A percentile compares a stretch with the other conserved stretches of the same genome.
phyloP scores from a whole-genome alignment of 2,329 filamentous ascomycete species.

The Sphaerulina musiva region DNA sequence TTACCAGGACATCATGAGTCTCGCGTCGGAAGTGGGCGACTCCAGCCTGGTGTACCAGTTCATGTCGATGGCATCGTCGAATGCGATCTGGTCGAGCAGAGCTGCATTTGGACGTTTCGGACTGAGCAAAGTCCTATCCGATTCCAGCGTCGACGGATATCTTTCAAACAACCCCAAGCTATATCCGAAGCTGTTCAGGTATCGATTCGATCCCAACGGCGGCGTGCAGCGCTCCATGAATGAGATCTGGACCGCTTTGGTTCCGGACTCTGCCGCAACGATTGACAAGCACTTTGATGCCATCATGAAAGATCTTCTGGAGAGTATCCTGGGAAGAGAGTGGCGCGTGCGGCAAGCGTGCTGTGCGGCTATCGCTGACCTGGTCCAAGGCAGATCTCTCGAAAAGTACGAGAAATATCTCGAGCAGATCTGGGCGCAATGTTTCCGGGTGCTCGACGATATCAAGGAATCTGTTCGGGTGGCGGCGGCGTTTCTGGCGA shows the following conservation, averaged over 20 bases:
- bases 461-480: conserved; percentile 85
- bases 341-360: conserved; percentile 92
- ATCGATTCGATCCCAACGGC: conserved; percentile 87
- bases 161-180: conserved; percentile 81
- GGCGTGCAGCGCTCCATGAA: conserved; percentile 96
- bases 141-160: conserved; percentile 63
- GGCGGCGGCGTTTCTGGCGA: conserved; percentile 74
- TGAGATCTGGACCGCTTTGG: conserved; percentile 93
- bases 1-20: conserved; percentile 92
- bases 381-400: conserved; percentile 69
- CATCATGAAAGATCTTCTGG: conserved; percentile 81
- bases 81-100: conserved; percentile 93
- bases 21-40: conserved; percentile 95
- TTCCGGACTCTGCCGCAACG: conserved; percentile 73
- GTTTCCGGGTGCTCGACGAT: conserved; percentile 89
- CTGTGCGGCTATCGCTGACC: conserved; percentile 79
- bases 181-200: conserved; percentile 90
- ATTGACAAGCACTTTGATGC: conserved; percentile 77
- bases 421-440: conserved; percentile 73
- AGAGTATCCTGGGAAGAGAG: conserved; percentile 79
- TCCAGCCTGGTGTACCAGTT: conserved; percentile 96
- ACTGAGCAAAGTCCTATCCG: conserved; percentile 82
- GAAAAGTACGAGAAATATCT: conserved; percentile 74
- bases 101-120: conserved; percentile 94
- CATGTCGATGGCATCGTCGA: conserved; percentile 94